Evolutionary conservation across 73 alveolate species (phyloP), one percentile per base, ranked within the genome.

Genomic region (Tetrahymena elliotti): DNA sequence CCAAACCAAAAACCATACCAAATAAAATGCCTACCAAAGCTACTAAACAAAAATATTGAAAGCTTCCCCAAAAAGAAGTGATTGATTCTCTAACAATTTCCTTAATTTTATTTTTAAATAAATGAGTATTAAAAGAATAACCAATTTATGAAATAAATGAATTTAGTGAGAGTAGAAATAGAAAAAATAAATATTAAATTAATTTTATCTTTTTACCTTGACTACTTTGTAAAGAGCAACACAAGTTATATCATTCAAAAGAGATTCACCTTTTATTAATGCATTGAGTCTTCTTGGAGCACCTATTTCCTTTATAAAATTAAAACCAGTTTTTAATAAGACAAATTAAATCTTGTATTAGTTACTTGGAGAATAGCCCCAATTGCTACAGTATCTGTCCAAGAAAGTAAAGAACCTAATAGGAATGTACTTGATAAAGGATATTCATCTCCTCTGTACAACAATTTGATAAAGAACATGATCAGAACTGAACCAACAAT

Each of bases 331-430:
- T 68, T 68, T 27, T 40, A 40, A 10, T 10, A 10, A 40, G 15
- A 10, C 8, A 31, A 10, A 31, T 68, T 27, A 3, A 24, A 68
- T 27, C n/a, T 68, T 24, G 24, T 24, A 6, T 24, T 68, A 68
- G 6, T 11, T 68, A 68, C 88, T 68, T 68, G 18, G 10, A 68
- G 33, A 31, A 92, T 38, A 11, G 98, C 96, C 35, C 95, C 96
- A 4, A 97, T 98, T 39, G 98, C 98, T 24, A 97, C 98, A 84
- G 97, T 97, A 88, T 97, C 98, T 35, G 98, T 97, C 54, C 98
- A 97, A 93, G 97, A 95, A 38, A 97, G 93, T 83, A 97, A 39
- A 36, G 97, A 96, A n/a, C 98, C 98, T 35, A 97, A 96, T 93
- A 97, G 39, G 53, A 97, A 96, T n/a, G 98, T 95, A 34, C 97